Percentiles rank a stretch among this genome's conserved stretches.
Evolutionary conservation across 306 rosid species (phyloP).

Genomic region (Fragaria nilgerrensis): DNA sequence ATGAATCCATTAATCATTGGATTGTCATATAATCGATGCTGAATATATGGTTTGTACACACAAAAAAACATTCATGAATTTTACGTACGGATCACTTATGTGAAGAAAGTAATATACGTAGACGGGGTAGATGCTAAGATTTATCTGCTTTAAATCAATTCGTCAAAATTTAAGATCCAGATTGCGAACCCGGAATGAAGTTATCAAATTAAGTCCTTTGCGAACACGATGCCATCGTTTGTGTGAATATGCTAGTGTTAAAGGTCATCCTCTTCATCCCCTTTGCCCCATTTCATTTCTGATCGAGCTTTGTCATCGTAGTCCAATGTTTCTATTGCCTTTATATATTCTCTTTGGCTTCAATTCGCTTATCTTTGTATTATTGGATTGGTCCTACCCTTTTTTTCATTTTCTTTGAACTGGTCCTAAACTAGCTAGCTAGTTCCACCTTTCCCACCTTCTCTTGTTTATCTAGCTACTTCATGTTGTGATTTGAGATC

Average conservation of each 20-base stretch:
- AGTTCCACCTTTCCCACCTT: neutral
- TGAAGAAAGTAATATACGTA: neutral
- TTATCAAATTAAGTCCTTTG: neutral
- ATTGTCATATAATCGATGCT: neutral
- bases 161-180: neutral
- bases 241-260: neutral
- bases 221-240: neutral
- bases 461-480: neutral
- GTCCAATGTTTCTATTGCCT: conserved; percentile 1
- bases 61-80: neutral
- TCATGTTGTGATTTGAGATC: neutral
- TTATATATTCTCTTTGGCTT: conserved; percentile 4
- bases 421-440: conserved; percentile 1
- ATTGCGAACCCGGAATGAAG: neutral
- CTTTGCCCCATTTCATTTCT: neutral
- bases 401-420: conserved; percentile 5
- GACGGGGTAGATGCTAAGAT: no score
- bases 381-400: neutral
- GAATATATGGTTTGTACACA: neutral
- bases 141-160: no score
- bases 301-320: neutral
- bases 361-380: neutral
- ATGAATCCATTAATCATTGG: neutral
- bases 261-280: neutral
- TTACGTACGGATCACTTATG: neutral